These are phyloP conservation scores for Naganishia antarctica DNA, from an alignment of 768 basidiomycete species.

Conservation along the genomic window DNA sequence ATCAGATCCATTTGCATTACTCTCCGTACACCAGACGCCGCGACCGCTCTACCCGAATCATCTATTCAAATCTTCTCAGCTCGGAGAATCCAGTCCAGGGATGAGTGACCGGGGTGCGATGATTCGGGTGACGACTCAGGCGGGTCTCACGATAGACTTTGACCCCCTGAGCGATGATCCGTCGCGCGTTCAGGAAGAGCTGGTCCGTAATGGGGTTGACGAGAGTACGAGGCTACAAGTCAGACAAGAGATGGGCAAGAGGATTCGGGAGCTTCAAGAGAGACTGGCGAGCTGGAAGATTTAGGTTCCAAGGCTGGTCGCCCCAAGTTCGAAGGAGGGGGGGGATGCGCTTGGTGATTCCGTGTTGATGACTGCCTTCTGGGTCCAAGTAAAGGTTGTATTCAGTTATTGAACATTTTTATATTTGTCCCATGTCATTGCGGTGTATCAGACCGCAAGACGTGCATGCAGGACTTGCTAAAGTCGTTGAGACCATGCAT, in stretches of 20 bases:
- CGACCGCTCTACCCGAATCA: constrained; percentile 9
- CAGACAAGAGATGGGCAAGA: constrained; percentile 50
- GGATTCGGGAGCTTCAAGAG: constrained; percentile 27
- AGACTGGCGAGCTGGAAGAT: constrained; percentile 27
- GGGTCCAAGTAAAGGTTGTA: too few relatives aligned
- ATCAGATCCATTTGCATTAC: constrained; percentile 15
- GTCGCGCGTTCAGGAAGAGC: constrained; percentile 57
- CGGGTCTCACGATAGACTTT: constrained; percentile 77
- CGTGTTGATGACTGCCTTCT: background rate
- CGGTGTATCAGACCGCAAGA: constrained; percentile 7
- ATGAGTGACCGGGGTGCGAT: constrained; percentile 53
- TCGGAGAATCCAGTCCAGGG: constrained; percentile 8
- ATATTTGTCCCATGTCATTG: too few relatives aligned
- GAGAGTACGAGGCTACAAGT: constrained; percentile 46
- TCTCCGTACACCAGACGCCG: background rate
- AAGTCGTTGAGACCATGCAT: too few relatives aligned
- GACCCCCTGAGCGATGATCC: constrained; percentile 74
- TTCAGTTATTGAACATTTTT: too few relatives aligned
- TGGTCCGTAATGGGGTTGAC: constrained; percentile 32
- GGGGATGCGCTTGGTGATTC: background rate
- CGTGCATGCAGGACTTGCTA: too few relatives aligned
- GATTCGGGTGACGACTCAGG: constrained; percentile 71
- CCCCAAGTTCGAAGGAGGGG: too few relatives aligned
- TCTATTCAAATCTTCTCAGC: constrained; percentile 5
- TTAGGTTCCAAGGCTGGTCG: too few relatives aligned